Evolutionary conservation across 2,329 filamentous ascomycete genomes (phyloP), one percentile per base, ranked within the genome.

Genomic region (Colletotrichum sp.): DNA sequence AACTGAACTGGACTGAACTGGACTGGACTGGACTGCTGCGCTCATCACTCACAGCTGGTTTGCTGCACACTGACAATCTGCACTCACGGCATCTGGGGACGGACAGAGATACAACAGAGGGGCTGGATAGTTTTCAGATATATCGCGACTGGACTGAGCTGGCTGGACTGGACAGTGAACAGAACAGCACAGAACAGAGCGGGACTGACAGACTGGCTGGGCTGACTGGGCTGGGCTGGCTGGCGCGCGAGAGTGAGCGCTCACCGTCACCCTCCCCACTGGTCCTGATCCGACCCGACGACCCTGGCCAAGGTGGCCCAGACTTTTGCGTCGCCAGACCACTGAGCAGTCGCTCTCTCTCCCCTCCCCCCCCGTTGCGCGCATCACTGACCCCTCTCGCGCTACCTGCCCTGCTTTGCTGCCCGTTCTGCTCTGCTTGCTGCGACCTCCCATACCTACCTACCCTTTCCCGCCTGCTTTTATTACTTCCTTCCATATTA

Each of bases 271-370:
- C 64, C 70, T 60, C 63, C 70, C 55, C 71, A 57, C 64, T 62
- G 71, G 28, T 34, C 49, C 71, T 74, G 68, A 59, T 30, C 39
- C 34, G 72, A 26, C 59, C 32, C 30, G 60, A 64, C n/a, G 67
- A 62, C 52, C 67, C 62, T 64, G 72, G 67, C 57, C 72, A 71
- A 76, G 70, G 69, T 69, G 69, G 73, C 69, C 70, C 72, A 69
- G 57, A 21, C 55, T 57, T 52, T 18, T 71, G 30, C 63, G 68
- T 52, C 28, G 72, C 69, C 69, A 72, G 72, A 59, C 30, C 64
- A 68, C 62, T 72, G 36, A 44, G 39, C 39, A n/a, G 18, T 30
- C 55, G 44, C 32, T 34, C 69, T 44, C 34, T 30, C 28, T 30
- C 12, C 36, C 59, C 59, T 13, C 30, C 59, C 59, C 30, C 44